Conservation (phyloP, 2,329 filamentous ascomycete genomes). For the Corinectria fuckeliana region DNA sequence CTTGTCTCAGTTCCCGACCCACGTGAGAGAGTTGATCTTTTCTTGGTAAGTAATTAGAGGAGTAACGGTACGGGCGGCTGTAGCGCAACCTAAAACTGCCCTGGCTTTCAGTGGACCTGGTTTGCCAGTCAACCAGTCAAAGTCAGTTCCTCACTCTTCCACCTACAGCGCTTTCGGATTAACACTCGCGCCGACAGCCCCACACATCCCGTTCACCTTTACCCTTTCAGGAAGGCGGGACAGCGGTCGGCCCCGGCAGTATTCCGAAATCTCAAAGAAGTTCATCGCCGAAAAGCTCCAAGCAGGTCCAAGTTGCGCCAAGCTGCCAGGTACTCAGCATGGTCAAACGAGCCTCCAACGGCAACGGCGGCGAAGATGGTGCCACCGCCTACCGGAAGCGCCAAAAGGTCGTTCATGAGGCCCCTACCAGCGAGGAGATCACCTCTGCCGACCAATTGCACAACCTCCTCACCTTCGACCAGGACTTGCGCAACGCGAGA, state of each 20-base stretch:
- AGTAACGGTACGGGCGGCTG: constrained; percentile 3
- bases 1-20: constrained; percentile 34
- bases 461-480: constrained; percentile 72
- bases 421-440: constrained; percentile 67
- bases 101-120: no score
- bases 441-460: constrained; percentile 70
- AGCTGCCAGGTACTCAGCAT: constrained; percentile 42
- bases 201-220: not conserved
- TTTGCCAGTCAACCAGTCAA: no score
- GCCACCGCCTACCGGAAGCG: constrained; percentile 56
- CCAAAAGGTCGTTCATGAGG: constrained; percentile 62
- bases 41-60: not conserved
- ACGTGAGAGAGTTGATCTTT: constrained; percentile 29
- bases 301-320: constrained; percentile 26
- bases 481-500: constrained; percentile 70
- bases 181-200: constrained; percentile 21
- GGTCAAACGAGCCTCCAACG: constrained; percentile 53
- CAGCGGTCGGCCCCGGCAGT: constrained; percentile 45
- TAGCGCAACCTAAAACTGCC: constrained; percentile 15
- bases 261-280: constrained; percentile 44
- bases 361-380: constrained; percentile 48
- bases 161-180: constrained; percentile 11
- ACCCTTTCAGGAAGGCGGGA: constrained; percentile 37
- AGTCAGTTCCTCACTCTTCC: no score
- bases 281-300: constrained; percentile 16